Evolutionary conservation across 2,329 filamentous ascomycete genomes (phyloP).

Genomic region (Cladosporium phlei): DNA sequence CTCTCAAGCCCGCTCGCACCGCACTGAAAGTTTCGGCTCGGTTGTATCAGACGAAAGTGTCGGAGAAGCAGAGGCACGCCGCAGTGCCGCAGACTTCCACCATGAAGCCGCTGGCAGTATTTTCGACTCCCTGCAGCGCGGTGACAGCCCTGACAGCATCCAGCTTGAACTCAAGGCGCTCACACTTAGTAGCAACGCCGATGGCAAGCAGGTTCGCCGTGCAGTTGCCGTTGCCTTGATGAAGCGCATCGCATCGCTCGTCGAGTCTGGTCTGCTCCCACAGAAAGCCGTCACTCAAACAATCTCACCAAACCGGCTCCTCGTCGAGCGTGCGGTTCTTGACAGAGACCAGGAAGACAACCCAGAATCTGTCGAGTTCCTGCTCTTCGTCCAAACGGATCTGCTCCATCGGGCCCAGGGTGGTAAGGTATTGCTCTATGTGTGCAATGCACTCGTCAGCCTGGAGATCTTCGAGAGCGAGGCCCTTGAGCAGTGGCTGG

Average conservation of each 20-base stretch:
- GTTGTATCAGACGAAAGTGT: slow-evolving; percentile 60
- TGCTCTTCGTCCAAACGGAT: slow-evolving; percentile 76
- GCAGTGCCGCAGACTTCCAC: slow-evolving; percentile 65
- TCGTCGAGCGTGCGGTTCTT: slow-evolving; percentile 57
- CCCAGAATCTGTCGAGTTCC: slow-evolving; percentile 76
- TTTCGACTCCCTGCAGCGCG: slow-evolving; percentile 75
- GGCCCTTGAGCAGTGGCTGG: slow-evolving; percentile 85
- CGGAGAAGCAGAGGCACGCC: slow-evolving; percentile 27
- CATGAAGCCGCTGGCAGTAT: slow-evolving; percentile 80
- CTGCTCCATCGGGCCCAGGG: slow-evolving; percentile 62
- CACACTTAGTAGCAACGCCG: slow-evolving; percentile 86
- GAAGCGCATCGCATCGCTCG: slow-evolving; percentile 70
- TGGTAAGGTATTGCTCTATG: slow-evolving; percentile 65
- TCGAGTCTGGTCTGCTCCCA: slow-evolving; percentile 39
- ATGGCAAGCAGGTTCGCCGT: slow-evolving; percentile 79
- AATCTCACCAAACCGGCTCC: slow-evolving; percentile 51
- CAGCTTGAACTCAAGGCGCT: slow-evolving; percentile 90
- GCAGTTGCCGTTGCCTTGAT: slow-evolving; percentile 83
- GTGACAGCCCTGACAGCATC: slow-evolving; percentile 72
- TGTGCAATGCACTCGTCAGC: slow-evolving; percentile 80
- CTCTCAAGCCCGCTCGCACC: slow-evolving; percentile 35
- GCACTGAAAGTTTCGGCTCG: slow-evolving; percentile 49
- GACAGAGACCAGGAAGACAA: slow-evolving; percentile 46
- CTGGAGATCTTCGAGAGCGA: slow-evolving; percentile 85
- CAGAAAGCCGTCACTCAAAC: slow-evolving; percentile 40